phyloP scores from a whole-genome alignment of 78 protist genomes.

The Fonticula alba region DNA sequence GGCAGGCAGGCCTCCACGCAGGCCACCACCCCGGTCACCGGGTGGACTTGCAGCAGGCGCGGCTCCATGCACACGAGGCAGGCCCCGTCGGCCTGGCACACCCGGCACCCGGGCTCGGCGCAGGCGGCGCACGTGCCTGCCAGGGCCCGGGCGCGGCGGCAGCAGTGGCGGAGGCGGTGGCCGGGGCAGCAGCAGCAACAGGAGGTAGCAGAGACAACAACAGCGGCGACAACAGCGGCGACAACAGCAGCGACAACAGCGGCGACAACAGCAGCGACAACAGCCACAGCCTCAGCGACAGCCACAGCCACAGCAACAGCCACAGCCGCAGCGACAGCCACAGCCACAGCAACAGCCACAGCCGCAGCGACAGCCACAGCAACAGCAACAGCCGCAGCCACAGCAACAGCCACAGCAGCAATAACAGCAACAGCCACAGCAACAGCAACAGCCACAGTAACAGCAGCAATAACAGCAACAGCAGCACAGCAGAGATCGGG shows the following conservation, averaged over 20 bases:
- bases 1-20: too few relatives aligned
- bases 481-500: too few relatives aligned
- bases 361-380: background rate
- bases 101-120: too few relatives aligned
- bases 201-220: background rate
- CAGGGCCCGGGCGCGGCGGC: too few relatives aligned
- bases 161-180: background rate
- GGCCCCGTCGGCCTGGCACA: too few relatives aligned
- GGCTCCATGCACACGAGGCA: too few relatives aligned
- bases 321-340: background rate
- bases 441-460: background rate
- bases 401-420: background rate
- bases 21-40: too few relatives aligned
- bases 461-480: slow-evolving; percentile 1
- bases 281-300: background rate
- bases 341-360: background rate
- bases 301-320: background rate
- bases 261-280: background rate
- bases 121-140: too few relatives aligned
- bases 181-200: background rate
- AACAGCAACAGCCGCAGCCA: background rate
- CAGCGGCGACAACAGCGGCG: background rate
- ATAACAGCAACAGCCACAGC: background rate
- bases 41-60: too few relatives aligned
- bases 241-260: background rate